phyloP scores from a whole-genome alignment of 495 filamentous ascomycete genomes.

The Talaromyces ruber region DNA sequence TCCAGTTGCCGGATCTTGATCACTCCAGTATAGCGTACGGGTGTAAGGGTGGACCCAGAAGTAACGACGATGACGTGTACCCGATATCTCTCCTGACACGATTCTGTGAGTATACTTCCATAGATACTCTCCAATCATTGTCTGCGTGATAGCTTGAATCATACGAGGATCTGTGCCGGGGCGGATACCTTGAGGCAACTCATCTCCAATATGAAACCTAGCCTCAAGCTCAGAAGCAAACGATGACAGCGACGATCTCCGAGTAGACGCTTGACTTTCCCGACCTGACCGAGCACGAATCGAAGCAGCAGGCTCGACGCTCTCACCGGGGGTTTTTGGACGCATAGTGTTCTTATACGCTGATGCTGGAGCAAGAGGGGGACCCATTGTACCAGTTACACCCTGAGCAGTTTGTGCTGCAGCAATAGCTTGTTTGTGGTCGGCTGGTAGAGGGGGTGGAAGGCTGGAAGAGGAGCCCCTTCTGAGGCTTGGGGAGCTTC shows the following conservation, averaged over 20 bases:
- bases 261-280: conserved; percentile 45
- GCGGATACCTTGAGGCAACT: conserved; percentile 45
- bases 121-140: conserved; percentile 97
- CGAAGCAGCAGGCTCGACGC: conserved; percentile 35
- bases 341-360: conserved; percentile 53
- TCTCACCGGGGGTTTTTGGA: conserved; percentile 62
- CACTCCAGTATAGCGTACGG: conserved; percentile 93
- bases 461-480: conserved; percentile 28
- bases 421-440: conserved; percentile 77
- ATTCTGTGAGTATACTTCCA: conserved; percentile 98
- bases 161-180: conserved; percentile 83
- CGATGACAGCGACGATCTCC: conserved; percentile 80
- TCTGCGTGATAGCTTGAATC: conserved; percentile 99
- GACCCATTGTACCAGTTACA: conserved; percentile 65
- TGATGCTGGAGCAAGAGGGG: conserved; percentile 75
- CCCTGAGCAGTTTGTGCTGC: conserved; percentile 51
- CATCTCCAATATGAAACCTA: conserved; percentile 61
- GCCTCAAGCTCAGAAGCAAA: conserved; percentile 91
- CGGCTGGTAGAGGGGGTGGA: conserved; percentile 69
- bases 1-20: conserved; percentile 72
- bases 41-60: conserved; percentile 99
- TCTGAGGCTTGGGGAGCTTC: conserved; percentile 59
- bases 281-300: conserved; percentile 23
- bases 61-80: conserved; percentile 83
- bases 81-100: conserved; percentile 76